These are phyloP conservation scores for Silene conica DNA, from an alignment of 148 eudicot species.

Conservation along the genomic window DNA sequence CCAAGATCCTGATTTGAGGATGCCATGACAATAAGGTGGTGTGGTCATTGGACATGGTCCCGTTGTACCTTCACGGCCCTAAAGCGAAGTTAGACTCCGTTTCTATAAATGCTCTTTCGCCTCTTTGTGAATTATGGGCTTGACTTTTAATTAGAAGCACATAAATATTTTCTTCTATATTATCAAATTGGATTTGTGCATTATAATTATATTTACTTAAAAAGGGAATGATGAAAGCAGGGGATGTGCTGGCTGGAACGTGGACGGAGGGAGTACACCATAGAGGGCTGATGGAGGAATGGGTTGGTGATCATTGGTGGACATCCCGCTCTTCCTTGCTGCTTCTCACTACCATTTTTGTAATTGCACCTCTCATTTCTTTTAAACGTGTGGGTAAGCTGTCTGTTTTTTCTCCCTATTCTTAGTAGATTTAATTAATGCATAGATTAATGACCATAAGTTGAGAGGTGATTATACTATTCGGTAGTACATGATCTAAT, in stretches of 20 bases:
- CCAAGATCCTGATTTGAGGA: background rate
- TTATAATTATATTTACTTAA: background rate
- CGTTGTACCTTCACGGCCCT: background rate
- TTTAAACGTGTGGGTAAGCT: conserved; percentile 77
- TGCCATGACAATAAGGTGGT: background rate
- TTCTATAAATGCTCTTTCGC: background rate
- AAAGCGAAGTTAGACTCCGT: background rate
- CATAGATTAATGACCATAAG: background rate
- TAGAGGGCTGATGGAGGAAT: conserved; percentile 66
- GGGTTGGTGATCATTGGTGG: conserved; percentile 87
- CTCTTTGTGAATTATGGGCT: background rate
- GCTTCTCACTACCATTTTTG: conserved; percentile 56
- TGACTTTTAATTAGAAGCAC: background rate
- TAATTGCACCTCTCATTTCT: conserved; percentile 63
- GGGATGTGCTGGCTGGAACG: conserved; percentile 82
- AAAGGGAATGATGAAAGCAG: conserved; percentile 26
- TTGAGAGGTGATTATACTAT: background rate
- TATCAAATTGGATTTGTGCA: background rate
- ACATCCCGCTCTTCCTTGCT: conserved; percentile 50
- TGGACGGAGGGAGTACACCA: conserved; percentile 67
- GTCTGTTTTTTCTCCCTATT: background rate
- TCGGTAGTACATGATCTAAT: background rate
- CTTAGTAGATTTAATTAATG: background rate
- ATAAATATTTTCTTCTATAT: background rate
- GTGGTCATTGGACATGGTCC: background rate